Conservation (phyloP, 352 stramenopile species). For the Globisporangium cystogenes region DNA sequence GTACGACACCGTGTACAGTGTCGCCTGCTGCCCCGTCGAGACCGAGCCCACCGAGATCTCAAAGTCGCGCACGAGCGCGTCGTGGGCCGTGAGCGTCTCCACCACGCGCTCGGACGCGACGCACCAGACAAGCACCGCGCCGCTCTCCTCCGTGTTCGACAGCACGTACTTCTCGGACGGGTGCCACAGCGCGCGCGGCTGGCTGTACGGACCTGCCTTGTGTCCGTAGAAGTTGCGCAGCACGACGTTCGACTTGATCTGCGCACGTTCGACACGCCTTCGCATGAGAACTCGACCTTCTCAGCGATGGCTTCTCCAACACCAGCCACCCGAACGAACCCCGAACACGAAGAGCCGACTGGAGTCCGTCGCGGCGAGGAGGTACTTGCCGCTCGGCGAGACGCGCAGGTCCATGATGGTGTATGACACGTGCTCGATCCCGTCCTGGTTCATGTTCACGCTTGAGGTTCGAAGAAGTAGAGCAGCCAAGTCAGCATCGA, state of each 20-base stretch:
- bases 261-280: too few species aligned
- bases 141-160: conserved; percentile 74
- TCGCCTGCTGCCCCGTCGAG: conserved; percentile 1
- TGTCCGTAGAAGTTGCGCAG: conserved; percentile 80
- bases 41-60: conserved; percentile 1
- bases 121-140: conserved; percentile 61
- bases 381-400: conserved; percentile 69
- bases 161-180: conserved; percentile 81
- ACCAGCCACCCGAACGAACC: too few species aligned
- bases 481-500: background rate
- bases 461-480: conserved; percentile 18
- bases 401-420: conserved; percentile 81
- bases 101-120: conserved; percentile 73
- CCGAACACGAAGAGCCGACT: conserved; percentile 77
- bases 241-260: conserved; percentile 62
- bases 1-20: conserved; percentile 70
- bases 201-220: conserved; percentile 78
- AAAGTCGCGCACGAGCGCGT: conserved; percentile 59
- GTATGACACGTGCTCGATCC: conserved; percentile 84
- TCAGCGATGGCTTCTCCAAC: too few species aligned
- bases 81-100: conserved; percentile 60
- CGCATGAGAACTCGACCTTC: too few species aligned
- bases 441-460: conserved; percentile 85
- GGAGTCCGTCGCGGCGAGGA: conserved; percentile 77
- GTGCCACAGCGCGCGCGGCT: conserved; percentile 68